Conservation (phyloP, 257 asterid genomes). For the Scutellaria minor region DNA sequence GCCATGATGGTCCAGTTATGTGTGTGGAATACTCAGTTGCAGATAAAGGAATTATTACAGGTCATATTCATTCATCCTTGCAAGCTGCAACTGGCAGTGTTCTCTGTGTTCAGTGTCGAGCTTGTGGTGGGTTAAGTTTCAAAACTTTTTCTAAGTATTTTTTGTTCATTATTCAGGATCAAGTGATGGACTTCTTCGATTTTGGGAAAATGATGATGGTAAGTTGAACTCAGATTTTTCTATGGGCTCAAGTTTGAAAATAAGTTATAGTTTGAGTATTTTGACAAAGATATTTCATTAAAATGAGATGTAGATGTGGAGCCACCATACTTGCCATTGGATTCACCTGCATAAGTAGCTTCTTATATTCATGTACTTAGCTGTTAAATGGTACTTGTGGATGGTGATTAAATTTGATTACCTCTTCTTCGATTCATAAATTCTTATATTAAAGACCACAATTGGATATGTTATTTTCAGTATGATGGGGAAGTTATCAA, state of each 20-base stretch:
- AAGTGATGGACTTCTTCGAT: constrained; percentile 86
- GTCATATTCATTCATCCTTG: constrained; percentile 44
- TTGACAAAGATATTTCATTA: neutral
- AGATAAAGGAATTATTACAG: constrained; percentile 92
- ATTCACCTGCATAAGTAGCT: neutral
- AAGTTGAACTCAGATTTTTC: constrained; percentile 36
- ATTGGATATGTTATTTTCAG: neutral
- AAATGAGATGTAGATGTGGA: neutral
- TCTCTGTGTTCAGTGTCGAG: constrained; percentile 7
- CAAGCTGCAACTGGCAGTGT: constrained; percentile 11
- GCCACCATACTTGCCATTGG: constrained; percentile 8
- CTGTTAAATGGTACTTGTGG: neutral
- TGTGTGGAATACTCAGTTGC: constrained; percentile 86
- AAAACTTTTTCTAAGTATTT: constrained; percentile 18
- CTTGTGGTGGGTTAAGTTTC: constrained; percentile 15
- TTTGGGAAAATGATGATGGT: constrained; percentile 98
- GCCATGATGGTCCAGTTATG: constrained; percentile 91
- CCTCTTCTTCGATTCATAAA: neutral
- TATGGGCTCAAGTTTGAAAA: neutral
- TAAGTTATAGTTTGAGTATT: neutral
- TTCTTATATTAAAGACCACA: neutral
- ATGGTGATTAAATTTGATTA: neutral
- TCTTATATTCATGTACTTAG: neutral
- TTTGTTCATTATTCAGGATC: constrained; percentile 65
- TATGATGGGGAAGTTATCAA: neutral